These are phyloP conservation scores for Penicillium fuscoglaucum DNA, from an alignment of 2,329 filamentous ascomycete species.

Conservation along the genomic window DNA sequence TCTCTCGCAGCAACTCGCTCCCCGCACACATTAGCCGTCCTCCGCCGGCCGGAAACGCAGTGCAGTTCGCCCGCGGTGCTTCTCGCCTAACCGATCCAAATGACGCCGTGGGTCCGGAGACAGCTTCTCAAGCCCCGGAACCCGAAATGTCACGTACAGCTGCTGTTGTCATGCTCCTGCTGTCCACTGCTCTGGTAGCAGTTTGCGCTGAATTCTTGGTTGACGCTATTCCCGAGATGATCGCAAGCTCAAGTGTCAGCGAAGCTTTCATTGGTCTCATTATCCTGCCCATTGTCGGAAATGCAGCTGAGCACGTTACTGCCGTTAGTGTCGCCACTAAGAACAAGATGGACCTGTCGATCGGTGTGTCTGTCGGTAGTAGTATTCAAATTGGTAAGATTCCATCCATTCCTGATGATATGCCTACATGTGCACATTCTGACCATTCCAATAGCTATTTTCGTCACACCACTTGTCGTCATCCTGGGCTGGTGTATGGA, in stretches of 20 bases:
- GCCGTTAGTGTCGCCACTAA: constrained; percentile 77
- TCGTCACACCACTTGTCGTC: constrained; percentile 74
- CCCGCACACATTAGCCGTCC: constrained; percentile 29
- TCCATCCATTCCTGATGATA: not conserved
- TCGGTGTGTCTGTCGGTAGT: constrained; percentile 76
- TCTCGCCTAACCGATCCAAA: constrained; percentile 27
- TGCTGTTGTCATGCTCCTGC: constrained; percentile 56
- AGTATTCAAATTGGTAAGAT: constrained; percentile 68
- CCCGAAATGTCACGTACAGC: constrained; percentile 57
- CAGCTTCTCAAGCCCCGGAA: constrained; percentile 19
- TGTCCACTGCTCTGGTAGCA: constrained; percentile 60
- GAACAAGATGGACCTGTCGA: constrained; percentile 83
- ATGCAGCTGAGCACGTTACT: constrained; percentile 78
- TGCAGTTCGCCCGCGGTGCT: constrained; percentile 37
- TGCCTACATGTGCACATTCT: constrained; percentile 3
- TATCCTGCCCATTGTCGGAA: constrained; percentile 78
- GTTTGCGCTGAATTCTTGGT: constrained; percentile 72
- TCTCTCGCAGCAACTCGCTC: constrained; percentile 36
- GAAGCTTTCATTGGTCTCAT: constrained; percentile 79
- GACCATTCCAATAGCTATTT: constrained; percentile 55
- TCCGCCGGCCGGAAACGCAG: constrained; percentile 34
- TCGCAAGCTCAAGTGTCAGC: constrained; percentile 59
- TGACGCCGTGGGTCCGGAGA: constrained; percentile 15
- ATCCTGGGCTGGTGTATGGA: constrained; percentile 75
- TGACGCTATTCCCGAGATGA: constrained; percentile 68